phyloP scores from a whole-genome alignment of 2,329 filamentous ascomycete genomes.

The Colletotrichum lindemuthianum region DNA sequence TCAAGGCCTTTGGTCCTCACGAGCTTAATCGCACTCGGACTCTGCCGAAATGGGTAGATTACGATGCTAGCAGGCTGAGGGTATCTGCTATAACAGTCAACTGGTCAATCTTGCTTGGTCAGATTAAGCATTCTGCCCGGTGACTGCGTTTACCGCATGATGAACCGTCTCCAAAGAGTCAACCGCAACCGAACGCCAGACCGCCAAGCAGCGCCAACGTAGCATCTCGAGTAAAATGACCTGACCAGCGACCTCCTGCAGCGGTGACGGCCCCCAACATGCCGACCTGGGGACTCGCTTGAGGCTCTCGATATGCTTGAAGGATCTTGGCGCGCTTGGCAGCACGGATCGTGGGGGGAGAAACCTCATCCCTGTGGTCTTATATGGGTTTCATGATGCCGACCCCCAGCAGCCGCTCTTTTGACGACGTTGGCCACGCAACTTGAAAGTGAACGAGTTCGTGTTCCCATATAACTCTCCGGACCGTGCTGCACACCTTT shows the following conservation, averaged over 20 bases:
- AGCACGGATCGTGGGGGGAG: conserved; percentile 10
- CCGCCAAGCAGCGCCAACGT: conserved; percentile 29
- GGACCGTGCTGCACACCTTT: neutral
- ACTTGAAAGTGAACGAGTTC: neutral
- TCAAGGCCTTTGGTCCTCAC: too few species aligned
- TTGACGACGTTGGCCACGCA: neutral
- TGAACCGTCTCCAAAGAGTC: conserved; percentile 16
- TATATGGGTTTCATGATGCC: conserved; percentile 32
- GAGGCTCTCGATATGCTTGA: conserved; percentile 14
- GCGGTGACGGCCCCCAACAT: neutral
- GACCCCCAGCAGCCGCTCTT: neutral
- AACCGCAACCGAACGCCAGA: conserved; percentile 28
- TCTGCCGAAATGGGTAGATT: too few species aligned
- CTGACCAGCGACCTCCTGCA: conserved; percentile 15
- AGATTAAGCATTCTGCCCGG: neutral
- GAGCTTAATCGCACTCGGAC: too few species aligned
- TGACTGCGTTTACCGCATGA: conserved; percentile 4
- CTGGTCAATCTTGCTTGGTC: too few species aligned
- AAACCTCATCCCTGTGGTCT: conserved; percentile 26
- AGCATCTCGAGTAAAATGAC: conserved; percentile 19
- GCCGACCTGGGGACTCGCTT: neutral
- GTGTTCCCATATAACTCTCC: conserved; percentile 14
- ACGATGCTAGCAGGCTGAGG: too few species aligned
- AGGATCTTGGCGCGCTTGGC: conserved; percentile 31
- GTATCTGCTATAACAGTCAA: too few species aligned